Conservation (phyloP, 768 basidiomycete genomes). For the Coprinopsis sp. region DNA sequence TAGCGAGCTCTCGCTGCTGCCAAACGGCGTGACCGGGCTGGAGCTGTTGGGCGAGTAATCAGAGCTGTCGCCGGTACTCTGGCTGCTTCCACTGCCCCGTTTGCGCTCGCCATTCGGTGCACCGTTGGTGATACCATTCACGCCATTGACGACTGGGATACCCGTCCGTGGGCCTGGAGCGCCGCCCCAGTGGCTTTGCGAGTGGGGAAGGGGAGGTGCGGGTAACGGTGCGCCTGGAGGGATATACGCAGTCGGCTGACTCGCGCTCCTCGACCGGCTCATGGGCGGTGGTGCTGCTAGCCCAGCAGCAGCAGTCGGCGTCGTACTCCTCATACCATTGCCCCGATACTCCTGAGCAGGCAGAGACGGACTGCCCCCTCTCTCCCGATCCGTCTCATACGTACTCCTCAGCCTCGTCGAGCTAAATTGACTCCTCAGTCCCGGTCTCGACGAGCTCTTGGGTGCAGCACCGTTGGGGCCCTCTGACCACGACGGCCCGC, state of each 20-base stretch:
- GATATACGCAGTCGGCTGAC: constrained; percentile 69
- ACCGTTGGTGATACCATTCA: constrained; percentile 29
- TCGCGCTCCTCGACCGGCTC: constrained; percentile 69
- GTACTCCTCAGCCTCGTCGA: constrained; percentile 52
- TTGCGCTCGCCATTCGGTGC: constrained; percentile 53
- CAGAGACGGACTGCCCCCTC: constrained; percentile 7
- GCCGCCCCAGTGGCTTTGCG: constrained; percentile 38
- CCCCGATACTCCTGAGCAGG: constrained; percentile 13
- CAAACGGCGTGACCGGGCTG: constrained; percentile 86
- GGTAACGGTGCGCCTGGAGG: constrained; percentile 52
- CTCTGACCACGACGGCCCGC: constrained; percentile 41
- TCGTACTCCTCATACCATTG: constrained; percentile 24
- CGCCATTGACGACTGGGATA: constrained; percentile 27
- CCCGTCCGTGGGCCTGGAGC: constrained; percentile 14
- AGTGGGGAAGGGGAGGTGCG: constrained; percentile 48
- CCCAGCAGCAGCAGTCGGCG: constrained; percentile 8
- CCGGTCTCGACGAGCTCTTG: constrained; percentile 34
- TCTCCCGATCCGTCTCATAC: constrained; percentile 37
- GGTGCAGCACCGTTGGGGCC: constrained; percentile 20
- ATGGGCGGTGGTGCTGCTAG: constrained; percentile 29
- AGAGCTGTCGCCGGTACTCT: constrained; percentile 76
- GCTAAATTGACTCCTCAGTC: constrained; percentile 66
- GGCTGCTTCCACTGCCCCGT: constrained; percentile 81
- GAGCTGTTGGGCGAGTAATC: constrained; percentile 82
- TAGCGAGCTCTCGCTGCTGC: constrained; percentile 82